Evolutionary conservation across 257 asterid species (phyloP).

Genomic region (Solanum boliviense): DNA sequence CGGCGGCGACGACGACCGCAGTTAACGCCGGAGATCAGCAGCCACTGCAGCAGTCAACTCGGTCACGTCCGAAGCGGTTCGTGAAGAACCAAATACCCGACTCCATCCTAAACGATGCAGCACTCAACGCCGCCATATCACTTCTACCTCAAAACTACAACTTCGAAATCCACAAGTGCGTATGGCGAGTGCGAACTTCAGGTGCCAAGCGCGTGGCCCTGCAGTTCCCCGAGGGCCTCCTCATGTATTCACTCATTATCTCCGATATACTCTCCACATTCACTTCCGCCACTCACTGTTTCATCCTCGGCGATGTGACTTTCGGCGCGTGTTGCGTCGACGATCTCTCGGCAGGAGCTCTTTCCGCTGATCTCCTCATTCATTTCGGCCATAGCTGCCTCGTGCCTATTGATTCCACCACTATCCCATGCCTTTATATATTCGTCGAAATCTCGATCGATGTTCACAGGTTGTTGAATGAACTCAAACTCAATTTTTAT

Average conservation of each 20-base stretch:
- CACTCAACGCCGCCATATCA: slow-evolving; percentile 78
- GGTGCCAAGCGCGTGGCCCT: slow-evolving; percentile 73
- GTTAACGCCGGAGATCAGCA: background rate
- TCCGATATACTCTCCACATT: slow-evolving; percentile 80
- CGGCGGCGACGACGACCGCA: background rate
- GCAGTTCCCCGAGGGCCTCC: slow-evolving; percentile 92
- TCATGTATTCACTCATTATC: slow-evolving; percentile 73
- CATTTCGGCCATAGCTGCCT: slow-evolving; percentile 97
- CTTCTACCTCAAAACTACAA: slow-evolving; percentile 81
- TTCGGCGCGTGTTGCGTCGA: slow-evolving; percentile 96
- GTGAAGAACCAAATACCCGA: slow-evolving; percentile 80
- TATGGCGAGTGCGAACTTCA: slow-evolving; percentile 64
- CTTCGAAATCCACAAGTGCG: slow-evolving; percentile 88
- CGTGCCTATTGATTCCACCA: slow-evolving; percentile 70
- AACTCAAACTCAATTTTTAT: slow-evolving; percentile 47
- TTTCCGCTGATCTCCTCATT: slow-evolving; percentile 68
- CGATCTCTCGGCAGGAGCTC: slow-evolving; percentile 87
- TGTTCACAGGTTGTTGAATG: slow-evolving; percentile 39
- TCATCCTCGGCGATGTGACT: slow-evolving; percentile 91
- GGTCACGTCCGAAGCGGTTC: slow-evolving; percentile 65
- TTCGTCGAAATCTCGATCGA: slow-evolving; percentile 78
- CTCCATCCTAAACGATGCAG: slow-evolving; percentile 61
- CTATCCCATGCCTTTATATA: slow-evolving; percentile 67
- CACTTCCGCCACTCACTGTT: slow-evolving; percentile 66
- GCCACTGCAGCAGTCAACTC: background rate